Evolutionary conservation across 2,329 filamentous ascomycete species (phyloP), one percentile per base, ranked within the genome.

Genomic region (Talaromyces sp.): DNA sequence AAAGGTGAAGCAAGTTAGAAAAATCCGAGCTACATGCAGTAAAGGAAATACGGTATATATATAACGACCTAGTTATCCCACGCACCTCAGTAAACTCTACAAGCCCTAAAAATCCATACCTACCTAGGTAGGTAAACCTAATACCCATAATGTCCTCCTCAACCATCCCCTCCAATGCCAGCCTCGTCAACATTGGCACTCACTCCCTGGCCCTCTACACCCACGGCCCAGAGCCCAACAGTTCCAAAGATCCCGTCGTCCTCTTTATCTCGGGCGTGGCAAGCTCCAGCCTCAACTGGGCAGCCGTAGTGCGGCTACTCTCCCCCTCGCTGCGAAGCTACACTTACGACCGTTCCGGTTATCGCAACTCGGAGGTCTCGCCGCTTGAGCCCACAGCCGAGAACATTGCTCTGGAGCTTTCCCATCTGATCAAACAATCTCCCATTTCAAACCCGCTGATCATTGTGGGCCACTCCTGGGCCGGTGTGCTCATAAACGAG

Each of bases 331-430:
- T 58, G 11, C 39, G 61, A 54, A 61, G 61, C 40, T 60, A 60
- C 36, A 56, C 60, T 6, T 63, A 63, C 56, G 60, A 62, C 33
- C 60, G 60, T 25, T 60, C 62, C 31, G 62, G 61, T 6, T 64
- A 58, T 40, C 19, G 50, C 48, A 58, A 57, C 37, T 61, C 57
- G 2, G 61, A 63, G 10, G 13, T 22, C 39, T 59, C 57, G 7
- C 56, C 62, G 11, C 52, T 48, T 3, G 13, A 45, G 10, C 62
- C 57, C 2, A 36, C 60, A n/a, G 56, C 59, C 4, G 59, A 63
- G n/a, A 61, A 57, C 22, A 28, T 61, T 37, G 53, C 60, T n/a
- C 21, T 57, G 13, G 61, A 60, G 11, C 53, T 63, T 28, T 58
- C 55, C 9, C 55, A 41, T 2, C 53, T 63, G 1, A 36, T 61